Evolutionary conservation across 805 yeast species (phyloP).

Genomic region (Wickerhamiella galacta): DNA sequence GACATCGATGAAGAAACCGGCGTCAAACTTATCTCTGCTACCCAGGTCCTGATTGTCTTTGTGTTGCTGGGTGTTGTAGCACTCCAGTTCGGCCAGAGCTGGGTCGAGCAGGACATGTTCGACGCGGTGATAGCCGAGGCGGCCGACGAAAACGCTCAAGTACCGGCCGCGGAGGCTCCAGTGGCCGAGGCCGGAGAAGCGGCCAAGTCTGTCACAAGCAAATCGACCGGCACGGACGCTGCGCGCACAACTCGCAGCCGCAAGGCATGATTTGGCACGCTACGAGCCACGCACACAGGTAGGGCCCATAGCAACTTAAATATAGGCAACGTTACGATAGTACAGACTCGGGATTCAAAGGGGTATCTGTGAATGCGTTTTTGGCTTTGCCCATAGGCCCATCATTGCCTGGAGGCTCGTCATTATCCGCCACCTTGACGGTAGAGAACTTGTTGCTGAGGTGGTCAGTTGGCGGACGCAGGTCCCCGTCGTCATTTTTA

Average conservation of each 20-base stretch:
- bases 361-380: too few relatives aligned
- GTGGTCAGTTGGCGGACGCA: too few relatives aligned
- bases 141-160: constrained; percentile 9
- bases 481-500: too few relatives aligned
- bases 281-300: too few relatives aligned
- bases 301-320: too few relatives aligned
- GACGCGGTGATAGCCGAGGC: constrained; percentile 7
- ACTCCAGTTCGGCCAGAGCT: constrained; percentile 78
- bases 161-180: constrained; percentile 4
- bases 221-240: constrained; percentile 2
- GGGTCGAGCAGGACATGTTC: constrained; percentile 31
- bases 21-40: constrained; percentile 79
- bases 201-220: constrained; percentile 3
- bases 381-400: too few relatives aligned
- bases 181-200: constrained; percentile 6
- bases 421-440: too few relatives aligned
- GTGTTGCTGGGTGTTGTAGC: constrained; percentile 63
- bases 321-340: too few relatives aligned
- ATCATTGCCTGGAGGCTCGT: too few relatives aligned
- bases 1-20: constrained; percentile 81
- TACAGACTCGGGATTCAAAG: too few relatives aligned
- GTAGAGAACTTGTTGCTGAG: too few relatives aligned
- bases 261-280: not conserved
- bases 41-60: constrained; percentile 57
- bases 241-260: not conserved